Base-by-base conservation (phyloP, 768 basidiomycete genomes). In the Russula olivacea region DNA sequence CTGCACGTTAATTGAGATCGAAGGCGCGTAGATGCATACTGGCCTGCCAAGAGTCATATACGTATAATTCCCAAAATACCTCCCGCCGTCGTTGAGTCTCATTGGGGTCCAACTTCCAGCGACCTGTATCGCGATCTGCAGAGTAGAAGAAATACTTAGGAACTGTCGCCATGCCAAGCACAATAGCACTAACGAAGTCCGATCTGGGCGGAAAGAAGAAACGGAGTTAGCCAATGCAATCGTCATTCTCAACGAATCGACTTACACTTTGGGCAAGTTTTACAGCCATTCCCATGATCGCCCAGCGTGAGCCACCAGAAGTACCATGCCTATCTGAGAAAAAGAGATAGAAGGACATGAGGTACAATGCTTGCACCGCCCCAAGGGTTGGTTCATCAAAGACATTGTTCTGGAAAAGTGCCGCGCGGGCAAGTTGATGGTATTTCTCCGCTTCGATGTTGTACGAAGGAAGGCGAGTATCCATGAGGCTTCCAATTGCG, bases 1-100 rank as follows among this genome's bases (percentile, higher is more conserved):
- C 63, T 63, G 41, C 57, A 63, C 19, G 41, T 58, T 28, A 40
- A 34, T 47, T 43, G 25, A 57, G 19, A 55, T 41, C 38, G 9
- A 19, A 32, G 28, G 9, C 12, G 25, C 11, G 19, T 23, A 43
- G 41, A n/a, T 25, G 57, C 21, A 11, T 43, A 32, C 76, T 59
- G 67, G 83, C 87, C 82, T 86, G 85, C 83, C 83, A 86, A 1
- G 83, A 83, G 68, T 87, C 86, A 61, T 87, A 86, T 4, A 83
- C 83, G 66, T 82, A 77, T 28, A 86, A 71, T 64, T 87, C 86
- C 74, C 85, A 86, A 58, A 87, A 80, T 15, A 87, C 72, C 61
- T 80, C 79, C 21, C 85, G 78, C 58, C 86, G 76, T 69, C 79
- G 81, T 62, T 80, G 78, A 1, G 85, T 81, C 71, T 88, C 84